phyloP scores from a whole-genome alignment of 108 stramenopile genomes.

The Discostella pseudostelligera region DNA sequence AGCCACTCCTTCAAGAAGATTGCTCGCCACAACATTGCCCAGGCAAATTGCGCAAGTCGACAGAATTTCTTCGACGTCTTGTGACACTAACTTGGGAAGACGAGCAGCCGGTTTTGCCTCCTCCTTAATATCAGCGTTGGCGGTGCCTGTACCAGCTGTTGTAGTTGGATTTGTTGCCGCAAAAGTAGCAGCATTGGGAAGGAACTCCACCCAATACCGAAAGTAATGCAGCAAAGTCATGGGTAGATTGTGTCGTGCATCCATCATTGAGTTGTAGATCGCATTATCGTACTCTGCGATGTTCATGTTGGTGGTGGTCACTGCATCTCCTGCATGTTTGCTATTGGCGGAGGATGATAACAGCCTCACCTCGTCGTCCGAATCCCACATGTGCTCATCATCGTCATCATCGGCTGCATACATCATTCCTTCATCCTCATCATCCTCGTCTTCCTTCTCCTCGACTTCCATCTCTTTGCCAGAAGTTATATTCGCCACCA shows the following conservation, averaged over 20 bases:
- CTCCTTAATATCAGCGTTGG: not conserved
- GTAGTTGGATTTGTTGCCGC: not conserved
- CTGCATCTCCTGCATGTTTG: not conserved
- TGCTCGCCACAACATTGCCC: conserved; percentile 42
- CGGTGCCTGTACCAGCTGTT: not conserved
- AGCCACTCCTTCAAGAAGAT: conserved; percentile 19
- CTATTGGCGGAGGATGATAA: not conserved
- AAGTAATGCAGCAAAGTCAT: conserved; percentile 27
- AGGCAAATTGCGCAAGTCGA: conserved; percentile 46
- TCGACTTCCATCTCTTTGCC: conserved; percentile 1
- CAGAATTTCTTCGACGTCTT: conserved; percentile 49
- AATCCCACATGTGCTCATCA: conserved; percentile 47
- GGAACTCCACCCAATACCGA: conserved; percentile 30
- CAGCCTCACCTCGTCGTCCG: conserved; percentile 44
- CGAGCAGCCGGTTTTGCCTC: not conserved
- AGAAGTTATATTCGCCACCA: conserved; percentile 58
- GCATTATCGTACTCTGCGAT: conserved; percentile 18
- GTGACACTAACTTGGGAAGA: conserved; percentile 24
- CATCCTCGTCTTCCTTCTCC: conserved; percentile 43
- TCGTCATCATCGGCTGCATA: conserved; percentile 26
- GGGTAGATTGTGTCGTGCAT: conserved; percentile 17
- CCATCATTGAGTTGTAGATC: conserved; percentile 17
- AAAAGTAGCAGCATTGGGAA: conserved; percentile 6
- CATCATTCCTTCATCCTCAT: conserved; percentile 38
- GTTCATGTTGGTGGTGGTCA: not conserved